Evolutionary conservation across 805 yeast genomes (phyloP), one percentile per base, ranked within the genome.

Genomic region (Wickerhamiella vanderwaltii): DNA sequence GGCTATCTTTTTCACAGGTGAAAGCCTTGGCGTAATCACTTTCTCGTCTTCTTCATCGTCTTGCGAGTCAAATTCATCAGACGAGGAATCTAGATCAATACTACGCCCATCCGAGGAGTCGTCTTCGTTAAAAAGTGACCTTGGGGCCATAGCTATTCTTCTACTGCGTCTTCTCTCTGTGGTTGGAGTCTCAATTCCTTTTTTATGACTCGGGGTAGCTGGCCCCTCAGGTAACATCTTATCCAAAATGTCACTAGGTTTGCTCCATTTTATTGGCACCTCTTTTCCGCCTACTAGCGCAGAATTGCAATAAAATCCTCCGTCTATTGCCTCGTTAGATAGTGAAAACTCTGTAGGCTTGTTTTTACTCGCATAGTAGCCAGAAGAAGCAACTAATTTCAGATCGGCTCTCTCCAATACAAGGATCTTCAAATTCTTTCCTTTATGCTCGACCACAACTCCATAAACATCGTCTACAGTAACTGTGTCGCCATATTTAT

Each of bases 111-210:
- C n/a, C n/a, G n/a, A n/a, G 29, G 15, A 11, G 9, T 34, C 25
- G 4, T 5, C 38, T 9, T 9, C 39, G 6, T 11, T 13, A 25
- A 35, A 35, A 22, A 35, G 23, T 24, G 25, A 11, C 15, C 17
- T 25, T 16, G 39, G 39, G 9, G 39, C 26, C 30, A 35, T 25
- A 4, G 25, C 23, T 23, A 35, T 12, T 12, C 26, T 25, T 7
- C 30, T 22, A 17, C 26, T 22, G 18, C 36, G 19, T 11, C 36
- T 19, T 22, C 6, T 11, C 12, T 9, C 6, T 11, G 17, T 18
- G n/a, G 4, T 20, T 9, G 35, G 9, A 22, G 36, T 26, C 11
- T 17, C 7, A 6, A 25, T 25, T 20, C 13, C 13, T 17, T 18
- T 9, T 22, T 18, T 6, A 12, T 26, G 24, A n/a, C 20, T 33